Percentiles rank a stretch among this genome's conserved stretches.
These are phyloP conservation scores for Cichorium intybus DNA, from an alignment of 140 eudicot genomes.

Conservation along the genomic window DNA sequence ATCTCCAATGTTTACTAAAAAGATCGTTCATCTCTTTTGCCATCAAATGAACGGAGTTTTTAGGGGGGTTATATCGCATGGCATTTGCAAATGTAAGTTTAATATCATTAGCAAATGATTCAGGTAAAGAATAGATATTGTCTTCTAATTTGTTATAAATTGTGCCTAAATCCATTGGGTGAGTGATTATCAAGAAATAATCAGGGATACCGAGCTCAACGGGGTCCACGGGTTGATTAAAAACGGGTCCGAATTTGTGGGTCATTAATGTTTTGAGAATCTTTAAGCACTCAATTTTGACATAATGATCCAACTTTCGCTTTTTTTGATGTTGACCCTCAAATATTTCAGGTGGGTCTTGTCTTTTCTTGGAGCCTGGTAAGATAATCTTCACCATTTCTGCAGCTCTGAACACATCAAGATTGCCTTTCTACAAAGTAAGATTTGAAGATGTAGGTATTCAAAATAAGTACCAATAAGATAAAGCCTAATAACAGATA, in stretches of 20 bases:
- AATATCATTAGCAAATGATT: conserved; percentile 70
- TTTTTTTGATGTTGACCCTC: conserved; percentile 39
- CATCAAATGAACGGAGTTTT: conserved; percentile 31
- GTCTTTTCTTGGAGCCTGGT: conserved; percentile 48
- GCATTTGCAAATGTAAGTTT: conserved; percentile 76
- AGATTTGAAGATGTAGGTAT: background rate
- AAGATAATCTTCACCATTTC: conserved; percentile 32
- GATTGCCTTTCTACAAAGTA: background rate
- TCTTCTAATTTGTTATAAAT: conserved; percentile 41
- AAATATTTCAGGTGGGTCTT: conserved; percentile 24
- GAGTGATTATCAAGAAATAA: conserved; percentile 49
- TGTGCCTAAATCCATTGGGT: conserved; percentile 95
- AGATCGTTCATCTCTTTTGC: conserved; percentile 51
- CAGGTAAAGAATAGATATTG: conserved; percentile 39
- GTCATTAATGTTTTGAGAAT: conserved; percentile 50
- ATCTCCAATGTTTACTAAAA: conserved; percentile 54
- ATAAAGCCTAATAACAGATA: conserved; percentile 10
- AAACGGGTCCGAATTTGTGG: conserved; percentile 37
- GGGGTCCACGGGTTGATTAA: conserved; percentile 76
- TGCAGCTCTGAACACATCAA: conserved; percentile 14
- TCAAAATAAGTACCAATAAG: background rate
- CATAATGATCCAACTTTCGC: conserved; percentile 53
- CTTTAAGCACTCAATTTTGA: conserved; percentile 39
- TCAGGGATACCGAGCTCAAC: conserved; percentile 56
- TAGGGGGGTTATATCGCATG: conserved; percentile 65